Base-by-base conservation (phyloP, 2,329 filamentous ascomycete genomes). In the Diaporthe humulicola region DNA sequence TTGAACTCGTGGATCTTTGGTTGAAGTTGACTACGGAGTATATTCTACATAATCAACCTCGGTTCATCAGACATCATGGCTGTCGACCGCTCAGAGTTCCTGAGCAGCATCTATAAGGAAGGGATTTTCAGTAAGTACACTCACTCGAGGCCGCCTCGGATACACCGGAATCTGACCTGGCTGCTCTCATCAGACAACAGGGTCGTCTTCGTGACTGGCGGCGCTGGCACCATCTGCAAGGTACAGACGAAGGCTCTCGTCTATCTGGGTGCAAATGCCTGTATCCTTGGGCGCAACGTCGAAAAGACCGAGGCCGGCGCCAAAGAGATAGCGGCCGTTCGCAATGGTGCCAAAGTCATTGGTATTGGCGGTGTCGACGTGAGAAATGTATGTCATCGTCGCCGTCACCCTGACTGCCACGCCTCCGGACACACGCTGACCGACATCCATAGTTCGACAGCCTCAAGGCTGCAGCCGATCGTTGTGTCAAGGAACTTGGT, bases 201-300 rank as follows among this genome's bases (percentile, higher is more conserved):
- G 81, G 96, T 98, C 58, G 91, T 96, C 78, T 98, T 98, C 85
- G 97, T 97, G 81, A 99, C 97, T 4, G 97, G 97, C 74, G 97
- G 97, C 70, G 95, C 95, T 7, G 96, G 97, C 73, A 93, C 94
- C 36, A 98, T 99, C 81, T 98, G 97, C 87, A 97, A 94, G 79
- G 95, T 94, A 73, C 97, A 98, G 86, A 97, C 98, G 42, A 91
- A 95, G 77, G 97, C 97, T 5, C 88, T 99, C 75, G 95, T 99
- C 33, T 90, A 96, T 77, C 91, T 99, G 10, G 97, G 97, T 71
- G 96, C 95, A 58, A 93, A 98, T 80, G 97, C 97, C 67, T 98
- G 94, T 84, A 98, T 99, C 81, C 90, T 98, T 73, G 97, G 97
- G 54, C 93, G 97, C 79, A 98, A 95, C 82, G 90, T 93, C 58